phyloP scores from a whole-genome alignment of 805 yeast species.

The Yamadazyma sp. region DNA sequence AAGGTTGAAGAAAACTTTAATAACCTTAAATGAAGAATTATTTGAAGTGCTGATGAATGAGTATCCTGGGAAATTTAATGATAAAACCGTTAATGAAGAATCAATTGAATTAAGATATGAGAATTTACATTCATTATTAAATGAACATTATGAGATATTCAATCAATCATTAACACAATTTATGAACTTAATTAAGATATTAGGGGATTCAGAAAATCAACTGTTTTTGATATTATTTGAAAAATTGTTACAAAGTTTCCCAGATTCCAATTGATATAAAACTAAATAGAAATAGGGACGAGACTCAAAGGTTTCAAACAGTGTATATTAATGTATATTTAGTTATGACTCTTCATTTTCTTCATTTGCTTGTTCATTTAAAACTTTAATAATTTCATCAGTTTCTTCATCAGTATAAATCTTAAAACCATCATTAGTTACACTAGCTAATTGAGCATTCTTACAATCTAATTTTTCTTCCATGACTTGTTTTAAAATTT shows the following conservation, averaged over 20 bases:
- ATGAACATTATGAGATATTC: slow-evolving; percentile 44
- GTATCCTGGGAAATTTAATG: slow-evolving; percentile 35
- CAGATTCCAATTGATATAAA: slow-evolving; percentile 21
- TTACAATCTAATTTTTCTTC: slow-evolving; percentile 95
- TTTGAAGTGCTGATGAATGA: slow-evolving; percentile 33
- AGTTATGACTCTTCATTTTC: slow-evolving; percentile 2
- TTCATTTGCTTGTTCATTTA: slow-evolving; percentile 61
- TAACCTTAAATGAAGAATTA: slow-evolving; percentile 47
- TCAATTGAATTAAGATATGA: slow-evolving; percentile 39
- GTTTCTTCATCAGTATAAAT: slow-evolving; percentile 82
- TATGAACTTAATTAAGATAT: slow-evolving; percentile 41
- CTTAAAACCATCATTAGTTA: slow-evolving; percentile 82
- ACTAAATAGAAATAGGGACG: background rate
- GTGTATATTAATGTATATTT: slow-evolving; percentile 1
- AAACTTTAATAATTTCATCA: slow-evolving; percentile 70
- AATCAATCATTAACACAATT: slow-evolving; percentile 44
- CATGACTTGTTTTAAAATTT: slow-evolving; percentile 95
- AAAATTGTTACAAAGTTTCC: slow-evolving; percentile 38
- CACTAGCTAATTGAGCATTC: slow-evolving; percentile 92
- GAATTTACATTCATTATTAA: slow-evolving; percentile 39
- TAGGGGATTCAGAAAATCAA: slow-evolving; percentile 50
- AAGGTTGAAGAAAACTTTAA: slow-evolving; percentile 54
- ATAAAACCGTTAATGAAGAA: slow-evolving; percentile 35
- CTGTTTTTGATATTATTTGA: slow-evolving; percentile 42
- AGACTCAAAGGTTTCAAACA: too few species aligned